A percentile compares a stretch with the other conserved stretches of the same genome.
phyloP scores from a whole-genome alignment of 2,329 filamentous ascomycete genomes.

The Ambrosiella cleistominuta region DNA sequence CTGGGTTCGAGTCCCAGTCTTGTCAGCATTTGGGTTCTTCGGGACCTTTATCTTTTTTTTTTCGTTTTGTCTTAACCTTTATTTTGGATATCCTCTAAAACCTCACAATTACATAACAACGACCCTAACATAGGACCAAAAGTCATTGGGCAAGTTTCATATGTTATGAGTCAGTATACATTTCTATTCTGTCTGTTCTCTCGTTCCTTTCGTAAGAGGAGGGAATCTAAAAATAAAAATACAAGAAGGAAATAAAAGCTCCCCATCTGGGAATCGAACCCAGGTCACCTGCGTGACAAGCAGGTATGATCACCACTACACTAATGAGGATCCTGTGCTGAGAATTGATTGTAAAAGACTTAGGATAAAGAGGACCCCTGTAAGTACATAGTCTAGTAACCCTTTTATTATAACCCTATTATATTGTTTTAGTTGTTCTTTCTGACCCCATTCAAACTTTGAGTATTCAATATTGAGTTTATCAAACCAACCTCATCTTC shows the following conservation, averaged over 20 bases:
- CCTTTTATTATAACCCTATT: too few relatives aligned
- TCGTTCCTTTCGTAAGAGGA: background rate
- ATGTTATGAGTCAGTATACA: background rate
- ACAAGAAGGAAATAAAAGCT: background rate
- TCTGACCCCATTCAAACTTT: too few relatives aligned
- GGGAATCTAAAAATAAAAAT: background rate
- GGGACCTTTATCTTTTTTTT: background rate
- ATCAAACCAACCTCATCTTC: too few relatives aligned
- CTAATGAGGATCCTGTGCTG: background rate
- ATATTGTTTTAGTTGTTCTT: too few relatives aligned
- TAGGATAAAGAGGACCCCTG: background rate
- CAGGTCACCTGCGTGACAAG: background rate
- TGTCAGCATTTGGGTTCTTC: background rate
- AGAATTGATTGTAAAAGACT: background rate
- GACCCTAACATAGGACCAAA: too few relatives aligned
- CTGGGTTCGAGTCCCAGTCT: constrained; percentile 13
- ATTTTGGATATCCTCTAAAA: background rate
- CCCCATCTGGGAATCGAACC: constrained; percentile 1
- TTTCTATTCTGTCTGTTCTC: too few relatives aligned
- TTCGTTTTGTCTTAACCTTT: background rate
- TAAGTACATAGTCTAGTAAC: too few relatives aligned
- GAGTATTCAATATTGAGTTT: too few relatives aligned
- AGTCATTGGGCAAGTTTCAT: too few relatives aligned
- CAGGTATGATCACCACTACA: constrained; percentile 1
- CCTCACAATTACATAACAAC: too few relatives aligned